A percentile compares a stretch with the other conserved stretches of the same genome.
These are phyloP conservation scores for Penicillium angulare DNA, from an alignment of 495 filamentous ascomycete genomes.

Conservation along the genomic window DNA sequence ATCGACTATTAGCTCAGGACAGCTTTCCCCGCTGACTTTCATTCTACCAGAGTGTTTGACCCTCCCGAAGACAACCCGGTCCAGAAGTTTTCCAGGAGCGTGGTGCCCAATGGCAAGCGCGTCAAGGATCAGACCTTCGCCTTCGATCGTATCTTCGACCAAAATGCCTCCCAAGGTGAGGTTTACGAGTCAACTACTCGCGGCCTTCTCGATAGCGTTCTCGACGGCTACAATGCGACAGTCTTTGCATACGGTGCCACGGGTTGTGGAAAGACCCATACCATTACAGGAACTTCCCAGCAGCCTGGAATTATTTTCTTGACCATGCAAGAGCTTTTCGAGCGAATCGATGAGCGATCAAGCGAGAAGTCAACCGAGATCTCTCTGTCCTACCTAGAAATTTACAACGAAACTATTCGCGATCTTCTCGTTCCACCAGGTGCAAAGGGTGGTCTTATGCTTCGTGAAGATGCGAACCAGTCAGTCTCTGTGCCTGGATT, in stretches of 20 bases:
- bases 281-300: slow-evolving; percentile 91
- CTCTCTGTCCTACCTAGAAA: slow-evolving; percentile 94
- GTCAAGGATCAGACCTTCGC: slow-evolving; percentile 98
- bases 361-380: slow-evolving; percentile 87
- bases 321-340: slow-evolving; percentile 97
- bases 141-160: slow-evolving; percentile 96
- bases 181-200: slow-evolving; percentile 95
- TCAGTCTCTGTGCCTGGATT: slow-evolving; percentile 89
- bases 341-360: slow-evolving; percentile 82
- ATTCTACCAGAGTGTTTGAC: slow-evolving; percentile 80
- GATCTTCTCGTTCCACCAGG: slow-evolving; percentile 86
- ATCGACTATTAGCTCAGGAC: neutral
- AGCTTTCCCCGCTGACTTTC: neutral
- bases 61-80: slow-evolving; percentile 95
- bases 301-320: slow-evolving; percentile 97
- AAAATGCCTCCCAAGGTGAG: slow-evolving; percentile 88
- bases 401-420: slow-evolving; percentile 98
- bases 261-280: slow-evolving; percentile 97
- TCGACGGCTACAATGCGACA: slow-evolving; percentile 98
- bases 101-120: slow-evolving; percentile 82
- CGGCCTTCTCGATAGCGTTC: slow-evolving; percentile 83
- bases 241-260: slow-evolving; percentile 99
- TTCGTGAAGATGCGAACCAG: slow-evolving; percentile 93
- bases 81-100: slow-evolving; percentile 81
- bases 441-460: slow-evolving; percentile 83